phyloP scores from a whole-genome alignment of 768 basidiomycete species.

The Clitopilus hobsonii region DNA sequence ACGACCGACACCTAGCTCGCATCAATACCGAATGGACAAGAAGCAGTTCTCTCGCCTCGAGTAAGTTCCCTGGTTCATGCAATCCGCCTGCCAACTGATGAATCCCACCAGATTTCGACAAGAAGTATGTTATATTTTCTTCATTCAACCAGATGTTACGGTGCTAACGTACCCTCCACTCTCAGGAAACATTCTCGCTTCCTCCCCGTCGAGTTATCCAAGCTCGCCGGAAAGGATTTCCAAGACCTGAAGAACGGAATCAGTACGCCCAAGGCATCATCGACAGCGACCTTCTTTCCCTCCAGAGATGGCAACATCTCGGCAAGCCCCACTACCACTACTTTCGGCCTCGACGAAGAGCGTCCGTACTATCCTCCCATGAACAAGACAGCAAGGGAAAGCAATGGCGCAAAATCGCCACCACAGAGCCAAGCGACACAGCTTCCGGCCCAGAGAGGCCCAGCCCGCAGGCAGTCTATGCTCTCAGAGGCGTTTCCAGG shows the following conservation, averaged over 20 bases:
- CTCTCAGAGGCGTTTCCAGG: background rate
- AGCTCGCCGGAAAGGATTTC: conserved; percentile 25
- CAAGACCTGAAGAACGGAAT: conserved; percentile 17
- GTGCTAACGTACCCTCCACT: no score
- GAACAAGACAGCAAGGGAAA: no score
- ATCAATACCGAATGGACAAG: conserved; percentile 9
- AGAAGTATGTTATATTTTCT: no score
- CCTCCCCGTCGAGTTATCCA: conserved; percentile 18
- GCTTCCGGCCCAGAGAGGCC: background rate
- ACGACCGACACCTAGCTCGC: background rate
- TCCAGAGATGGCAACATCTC: background rate
- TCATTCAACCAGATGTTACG: no score
- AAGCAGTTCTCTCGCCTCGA: conserved; percentile 27
- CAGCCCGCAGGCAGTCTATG: background rate
- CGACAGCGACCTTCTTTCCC: conserved; percentile 2
- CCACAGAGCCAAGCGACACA: no score
- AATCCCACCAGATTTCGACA: conserved; percentile 4
- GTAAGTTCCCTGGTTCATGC: conserved; percentile 18
- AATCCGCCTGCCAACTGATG: background rate
- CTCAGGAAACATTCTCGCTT: background rate
- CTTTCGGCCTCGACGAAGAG: no score
- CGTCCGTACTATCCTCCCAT: no score
- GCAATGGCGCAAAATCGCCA: no score
- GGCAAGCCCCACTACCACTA: background rate
- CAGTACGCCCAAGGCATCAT: conserved; percentile 1